phyloP scores from a whole-genome alignment of 2,329 filamentous ascomycete species.

The Fusarium annulatum region DNA sequence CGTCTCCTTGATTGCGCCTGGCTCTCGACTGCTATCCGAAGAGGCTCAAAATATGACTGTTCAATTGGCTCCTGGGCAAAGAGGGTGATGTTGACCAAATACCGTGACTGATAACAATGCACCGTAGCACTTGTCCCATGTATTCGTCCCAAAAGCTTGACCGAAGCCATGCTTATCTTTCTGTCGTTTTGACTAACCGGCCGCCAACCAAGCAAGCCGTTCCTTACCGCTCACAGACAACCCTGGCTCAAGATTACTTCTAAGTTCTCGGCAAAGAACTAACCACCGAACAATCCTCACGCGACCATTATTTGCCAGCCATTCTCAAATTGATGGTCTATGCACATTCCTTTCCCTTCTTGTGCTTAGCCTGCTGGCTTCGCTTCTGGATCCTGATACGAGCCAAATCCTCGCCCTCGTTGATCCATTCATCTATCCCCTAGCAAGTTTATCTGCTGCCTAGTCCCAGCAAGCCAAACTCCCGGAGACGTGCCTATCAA shows the following conservation, averaged over 20 bases:
- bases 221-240: constrained; percentile 25
- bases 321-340: constrained; percentile 17
- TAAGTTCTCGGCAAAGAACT: constrained; percentile 13
- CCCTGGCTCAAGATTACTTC: constrained; percentile 8
- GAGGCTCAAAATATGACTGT: not conserved
- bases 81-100: constrained; percentile 16
- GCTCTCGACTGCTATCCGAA: not conserved
- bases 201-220: constrained; percentile 7
- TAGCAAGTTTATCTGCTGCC: constrained; percentile 22
- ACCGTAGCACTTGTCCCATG: constrained; percentile 14
- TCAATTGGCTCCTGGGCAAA: constrained; percentile 1
- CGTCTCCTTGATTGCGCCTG: not conserved
- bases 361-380: constrained; percentile 15
- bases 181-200: constrained; percentile 10
- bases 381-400: constrained; percentile 26
- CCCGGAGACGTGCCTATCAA: constrained; percentile 18
- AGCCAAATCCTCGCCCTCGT: not conserved
- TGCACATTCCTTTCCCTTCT: constrained; percentile 23
- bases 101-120: constrained; percentile 3
- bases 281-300: constrained; percentile 23
- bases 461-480: constrained; percentile 3
- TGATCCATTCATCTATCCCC: constrained; percentile 36
- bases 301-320: constrained; percentile 22
- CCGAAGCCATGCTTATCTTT: constrained; percentile 39
- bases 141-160: constrained; percentile 27